Percentiles rank a stretch among this genome's conserved stretches.
phyloP scores from a whole-genome alignment of 495 filamentous ascomycete species.

The Geoglossum glabrum region DNA sequence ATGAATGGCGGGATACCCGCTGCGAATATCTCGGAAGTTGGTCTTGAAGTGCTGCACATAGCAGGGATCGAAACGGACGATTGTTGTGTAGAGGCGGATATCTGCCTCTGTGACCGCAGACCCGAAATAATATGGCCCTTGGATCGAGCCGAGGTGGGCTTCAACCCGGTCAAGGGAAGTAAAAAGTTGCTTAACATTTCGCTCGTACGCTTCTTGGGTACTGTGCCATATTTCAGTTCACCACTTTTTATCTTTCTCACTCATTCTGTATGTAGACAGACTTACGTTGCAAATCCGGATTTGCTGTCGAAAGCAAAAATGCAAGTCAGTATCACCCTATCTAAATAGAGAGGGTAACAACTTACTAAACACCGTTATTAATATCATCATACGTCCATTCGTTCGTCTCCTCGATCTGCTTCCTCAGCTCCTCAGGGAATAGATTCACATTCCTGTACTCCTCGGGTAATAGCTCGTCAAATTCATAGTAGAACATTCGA shows the following conservation, averaged over 20 bases:
- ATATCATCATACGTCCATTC: slow-evolving; percentile 68
- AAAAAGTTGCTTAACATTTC: slow-evolving; percentile 38
- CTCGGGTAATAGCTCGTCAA: slow-evolving; percentile 48
- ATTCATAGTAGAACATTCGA: slow-evolving; percentile 53
- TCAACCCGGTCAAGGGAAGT: slow-evolving; percentile 42
- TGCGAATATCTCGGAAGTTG: slow-evolving; percentile 48
- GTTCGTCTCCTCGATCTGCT: slow-evolving; percentile 54
- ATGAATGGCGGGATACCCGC: slow-evolving; percentile 49
- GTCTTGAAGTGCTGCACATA: slow-evolving; percentile 51
- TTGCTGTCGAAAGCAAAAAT: slow-evolving; percentile 18
- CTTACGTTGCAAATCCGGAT: slow-evolving; percentile 42
- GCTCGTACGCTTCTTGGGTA: slow-evolving; percentile 47
- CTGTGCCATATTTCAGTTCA: background rate
- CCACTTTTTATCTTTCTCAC: background rate
- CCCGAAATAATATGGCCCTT: slow-evolving; percentile 40
- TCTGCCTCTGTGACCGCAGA: slow-evolving; percentile 47
- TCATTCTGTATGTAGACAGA: background rate
- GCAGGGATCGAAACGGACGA: slow-evolving; percentile 45
- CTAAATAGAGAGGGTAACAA: background rate
- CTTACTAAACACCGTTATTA: slow-evolving; percentile 64
- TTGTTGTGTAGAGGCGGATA: slow-evolving; percentile 41
- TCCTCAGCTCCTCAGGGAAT: slow-evolving; percentile 35
- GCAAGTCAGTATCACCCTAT: background rate
- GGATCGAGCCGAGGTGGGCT: slow-evolving; percentile 24
- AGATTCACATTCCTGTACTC: slow-evolving; percentile 39